Percentiles rank a stretch among this genome's conserved stretches.
These are phyloP conservation scores for Bipolaris bicolor DNA, from an alignment of 2,329 filamentous ascomycete genomes.

Conservation along the genomic window DNA sequence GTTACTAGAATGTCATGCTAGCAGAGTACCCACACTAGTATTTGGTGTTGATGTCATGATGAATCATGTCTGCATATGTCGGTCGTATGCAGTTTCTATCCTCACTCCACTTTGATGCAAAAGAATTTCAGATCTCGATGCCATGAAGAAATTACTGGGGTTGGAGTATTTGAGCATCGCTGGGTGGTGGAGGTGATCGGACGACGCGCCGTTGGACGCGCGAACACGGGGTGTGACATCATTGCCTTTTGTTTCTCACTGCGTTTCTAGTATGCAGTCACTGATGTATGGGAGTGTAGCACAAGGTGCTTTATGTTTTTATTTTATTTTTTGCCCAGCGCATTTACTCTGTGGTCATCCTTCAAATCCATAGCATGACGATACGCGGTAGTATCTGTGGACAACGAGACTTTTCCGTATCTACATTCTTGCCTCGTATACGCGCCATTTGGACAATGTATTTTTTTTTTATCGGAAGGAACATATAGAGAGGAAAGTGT, in stretches of 20 bases:
- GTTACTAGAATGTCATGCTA: constrained; percentile 10
- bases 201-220: constrained; percentile 8
- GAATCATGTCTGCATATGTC: constrained; percentile 12
- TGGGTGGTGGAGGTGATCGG: neutral
- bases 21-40: constrained; percentile 11
- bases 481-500: too few species aligned
- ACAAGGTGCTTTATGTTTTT: neutral
- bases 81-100: neutral
- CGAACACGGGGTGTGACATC: constrained; percentile 15
- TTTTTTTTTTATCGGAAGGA: too few species aligned
- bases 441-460: too few species aligned
- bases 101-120: neutral
- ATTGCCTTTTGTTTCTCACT: neutral
- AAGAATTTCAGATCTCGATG: neutral
- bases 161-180: neutral
- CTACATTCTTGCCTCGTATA: too few species aligned
- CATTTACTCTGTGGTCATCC: neutral
- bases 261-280: neutral
- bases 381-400: too few species aligned
- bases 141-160: neutral
- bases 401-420: too few species aligned
- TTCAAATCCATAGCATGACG: too few species aligned
- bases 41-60: constrained; percentile 18
- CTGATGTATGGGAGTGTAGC: neutral
- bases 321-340: too few species aligned